Evolutionary conservation across 2,329 filamentous ascomycete species (phyloP), one percentile per base, ranked within the genome.

Genomic region (Tricladium varicosporioides): DNA sequence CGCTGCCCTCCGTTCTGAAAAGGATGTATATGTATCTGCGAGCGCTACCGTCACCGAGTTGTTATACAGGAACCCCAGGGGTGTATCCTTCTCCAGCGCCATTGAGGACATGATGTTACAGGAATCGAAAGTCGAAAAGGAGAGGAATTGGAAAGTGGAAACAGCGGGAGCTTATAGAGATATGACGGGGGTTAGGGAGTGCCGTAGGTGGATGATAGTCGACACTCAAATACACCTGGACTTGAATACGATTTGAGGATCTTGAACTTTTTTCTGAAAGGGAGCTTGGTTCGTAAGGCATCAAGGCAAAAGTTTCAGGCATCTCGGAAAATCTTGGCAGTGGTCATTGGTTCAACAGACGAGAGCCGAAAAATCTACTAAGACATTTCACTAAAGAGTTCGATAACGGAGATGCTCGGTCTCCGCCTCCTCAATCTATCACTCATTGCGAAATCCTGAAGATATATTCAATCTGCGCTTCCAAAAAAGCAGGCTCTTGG

Each of bases 1-100:
- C 76, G 89, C 88, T 67, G 87, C 89, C 80, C 94, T 88, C 77
- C 90, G 86, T 68, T 94, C 89, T 62, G 87, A 88, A 73, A 97
- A 95, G 53, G 86, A 84, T 69, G 80, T 83, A 77, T 94, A 88
- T 75, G 85, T 86, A 80, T 96, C 89, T 74, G 85, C 82, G 66
- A 96, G 71, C 64, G 84, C 80, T 64, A 80, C 79, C 55, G 85
- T 79, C 68, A 94, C 75, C 59, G 89, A 84, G 74, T 96, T 96
- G 69, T 87, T 82, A 68, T 83, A 80, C 65, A 96, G 72, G 66
- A 91, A 83, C 69, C 84, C 84, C 68, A 85, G 77, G 65, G 81
- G 80, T 74, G 75, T 80, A 45, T 74, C 72, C 65, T 72, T 70
- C 61, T 70, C 69, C 36, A 69, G 58, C 51, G 61, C 62, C 52